Percentiles rank a stretch among this genome's conserved stretches.
Evolutionary conservation across 768 basidiomycete genomes (phyloP).

Genomic region (Termitomyces eurrhizus): DNA sequence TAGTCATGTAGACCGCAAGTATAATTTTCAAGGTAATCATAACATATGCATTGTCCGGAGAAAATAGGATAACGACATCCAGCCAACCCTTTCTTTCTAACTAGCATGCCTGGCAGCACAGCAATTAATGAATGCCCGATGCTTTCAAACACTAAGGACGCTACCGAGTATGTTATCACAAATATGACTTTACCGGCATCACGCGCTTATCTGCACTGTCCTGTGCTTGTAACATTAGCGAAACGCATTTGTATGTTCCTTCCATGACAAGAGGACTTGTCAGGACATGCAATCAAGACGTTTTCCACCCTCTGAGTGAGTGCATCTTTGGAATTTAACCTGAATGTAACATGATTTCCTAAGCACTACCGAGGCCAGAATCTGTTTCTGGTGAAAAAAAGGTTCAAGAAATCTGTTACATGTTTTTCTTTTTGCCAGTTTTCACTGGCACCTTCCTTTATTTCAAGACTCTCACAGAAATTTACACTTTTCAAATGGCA

Average conservation of each 20-base stretch:
- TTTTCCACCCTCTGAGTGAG: conserved; percentile 31
- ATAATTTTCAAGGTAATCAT: no score
- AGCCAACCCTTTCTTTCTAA: background rate
- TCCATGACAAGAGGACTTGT: conserved; percentile 4
- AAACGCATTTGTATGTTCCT: background rate
- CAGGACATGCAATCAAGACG: conserved; percentile 22
- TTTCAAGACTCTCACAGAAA: no score
- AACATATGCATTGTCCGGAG: conserved; percentile 1
- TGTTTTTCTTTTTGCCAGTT: no score
- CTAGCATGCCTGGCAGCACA: conserved; percentile 10
- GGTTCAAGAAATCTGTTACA: no score
- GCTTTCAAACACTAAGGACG: background rate
- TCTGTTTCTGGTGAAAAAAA: no score
- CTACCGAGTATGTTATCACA: conserved; percentile 16
- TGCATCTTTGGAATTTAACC: conserved; percentile 18
- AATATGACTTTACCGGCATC: conserved; percentile 19
- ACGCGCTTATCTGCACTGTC: conserved; percentile 22
- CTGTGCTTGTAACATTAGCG: conserved; percentile 5
- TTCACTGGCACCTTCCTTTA: no score
- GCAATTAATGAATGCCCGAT: background rate
- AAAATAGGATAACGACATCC: background rate
- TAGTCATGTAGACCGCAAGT: background rate
- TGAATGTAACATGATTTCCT: no score
- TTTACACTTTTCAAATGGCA: no score
- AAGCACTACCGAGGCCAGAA: no score